phyloP scores from a whole-genome alignment of 371 early-diverging fungal genomes.

The Vairimorpha apis region DNA sequence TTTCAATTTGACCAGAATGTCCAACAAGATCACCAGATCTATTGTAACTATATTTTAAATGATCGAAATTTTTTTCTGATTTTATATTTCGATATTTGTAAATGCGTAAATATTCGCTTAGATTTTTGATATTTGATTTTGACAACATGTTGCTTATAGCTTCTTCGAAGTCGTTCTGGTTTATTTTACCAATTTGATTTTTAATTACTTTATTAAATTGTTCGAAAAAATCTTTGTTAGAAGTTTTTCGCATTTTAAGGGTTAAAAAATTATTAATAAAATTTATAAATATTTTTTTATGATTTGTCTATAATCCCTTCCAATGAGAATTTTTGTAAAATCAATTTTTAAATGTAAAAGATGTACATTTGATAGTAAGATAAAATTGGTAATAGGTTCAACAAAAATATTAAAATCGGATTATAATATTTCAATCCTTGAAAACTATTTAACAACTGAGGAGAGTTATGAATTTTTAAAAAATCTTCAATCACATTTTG shows the following conservation, averaged over 20 bases:
- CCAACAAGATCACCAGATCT: constrained; percentile 34
- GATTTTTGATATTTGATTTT: constrained; percentile 32
- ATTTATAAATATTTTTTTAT: too few relatives aligned
- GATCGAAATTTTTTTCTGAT: not conserved
- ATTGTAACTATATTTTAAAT: constrained; percentile 17
- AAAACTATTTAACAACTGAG: not conserved
- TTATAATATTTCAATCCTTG: not conserved
- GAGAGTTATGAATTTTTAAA: not conserved
- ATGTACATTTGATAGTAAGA: constrained; percentile 21
- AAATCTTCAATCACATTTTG: not conserved
- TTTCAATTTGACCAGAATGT: constrained; percentile 58
- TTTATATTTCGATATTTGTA: constrained; percentile 16
- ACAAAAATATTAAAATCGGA: not conserved
- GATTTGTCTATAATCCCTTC: too few relatives aligned
- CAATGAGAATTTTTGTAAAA: constrained; percentile 30
- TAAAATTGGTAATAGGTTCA: not conserved
- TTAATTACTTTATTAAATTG: not conserved
- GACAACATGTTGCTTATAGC: constrained; percentile 13
- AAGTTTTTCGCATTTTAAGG: not conserved
- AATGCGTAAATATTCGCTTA: constrained; percentile 26
- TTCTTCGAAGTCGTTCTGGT: constrained; percentile 12
- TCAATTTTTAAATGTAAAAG: constrained; percentile 32
- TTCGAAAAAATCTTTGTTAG: not conserved
- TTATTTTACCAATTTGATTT: constrained; percentile 3
- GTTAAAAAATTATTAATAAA: not conserved